Evolutionary conservation across 2,329 filamentous ascomycete species (phyloP).

Genomic region (Colletotrichum acutatum): DNA sequence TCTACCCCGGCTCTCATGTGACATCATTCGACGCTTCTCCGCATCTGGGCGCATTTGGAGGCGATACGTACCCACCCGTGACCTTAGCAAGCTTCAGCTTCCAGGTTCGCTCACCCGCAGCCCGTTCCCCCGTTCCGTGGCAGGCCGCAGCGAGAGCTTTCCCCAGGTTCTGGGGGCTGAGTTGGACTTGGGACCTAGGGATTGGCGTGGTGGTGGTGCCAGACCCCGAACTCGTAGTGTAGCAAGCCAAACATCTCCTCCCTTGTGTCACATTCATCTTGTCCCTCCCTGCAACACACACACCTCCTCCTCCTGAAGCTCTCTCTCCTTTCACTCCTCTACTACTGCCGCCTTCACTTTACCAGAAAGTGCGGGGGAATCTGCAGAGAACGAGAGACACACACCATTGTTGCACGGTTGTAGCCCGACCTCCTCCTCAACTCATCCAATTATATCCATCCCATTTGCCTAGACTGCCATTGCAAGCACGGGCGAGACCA

Average conservation of each 20-base stretch:
- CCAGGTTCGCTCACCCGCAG: constrained; percentile 5
- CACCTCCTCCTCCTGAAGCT: constrained; percentile 32
- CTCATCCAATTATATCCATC: constrained; percentile 32
- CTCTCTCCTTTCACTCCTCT: neutral
- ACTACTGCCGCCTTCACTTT: constrained; percentile 17
- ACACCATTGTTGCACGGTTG: constrained; percentile 26
- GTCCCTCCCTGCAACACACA: constrained; percentile 25
- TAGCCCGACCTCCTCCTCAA: constrained; percentile 20
- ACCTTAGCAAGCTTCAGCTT: constrained; percentile 20
- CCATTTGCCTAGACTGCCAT: constrained; percentile 23
- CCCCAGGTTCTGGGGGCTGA: constrained; percentile 31
- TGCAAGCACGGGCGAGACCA: constrained; percentile 28
- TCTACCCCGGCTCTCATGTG: constrained; percentile 22
- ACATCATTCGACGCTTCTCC: constrained; percentile 36
- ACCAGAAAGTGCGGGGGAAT: constrained; percentile 31
- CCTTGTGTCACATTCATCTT: constrained; percentile 31
- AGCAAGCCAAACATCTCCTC: constrained; percentile 17
- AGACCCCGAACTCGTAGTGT: constrained; percentile 22
- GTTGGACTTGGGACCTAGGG: neutral
- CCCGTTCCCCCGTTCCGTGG: constrained; percentile 3
- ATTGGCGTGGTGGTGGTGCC: constrained; percentile 29
- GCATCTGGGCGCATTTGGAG: constrained; percentile 33
- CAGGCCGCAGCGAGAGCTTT: constrained; percentile 28
- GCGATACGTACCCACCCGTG: constrained; percentile 24
- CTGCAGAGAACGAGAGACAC: constrained; percentile 19